Percentiles rank a stretch among this genome's conserved stretches.
Conservation (phyloP, 257 asterid genomes). For the Jaltomata sinuosa region DNA sequence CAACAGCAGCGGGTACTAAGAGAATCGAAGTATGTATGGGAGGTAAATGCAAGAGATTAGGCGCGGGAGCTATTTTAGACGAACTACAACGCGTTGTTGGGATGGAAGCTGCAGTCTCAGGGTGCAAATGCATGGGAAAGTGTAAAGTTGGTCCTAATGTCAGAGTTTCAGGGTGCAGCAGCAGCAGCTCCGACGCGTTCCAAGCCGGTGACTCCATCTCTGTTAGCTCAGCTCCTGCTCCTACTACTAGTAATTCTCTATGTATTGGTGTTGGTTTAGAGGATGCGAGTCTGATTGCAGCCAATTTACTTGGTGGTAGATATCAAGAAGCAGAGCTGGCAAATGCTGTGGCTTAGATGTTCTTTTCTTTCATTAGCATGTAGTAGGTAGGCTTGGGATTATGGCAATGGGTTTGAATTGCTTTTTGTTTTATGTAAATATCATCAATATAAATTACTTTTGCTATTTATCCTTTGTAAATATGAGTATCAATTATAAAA, state of each 20-base stretch:
- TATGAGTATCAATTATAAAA: not conserved
- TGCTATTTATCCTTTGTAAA: not conserved
- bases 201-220: not conserved
- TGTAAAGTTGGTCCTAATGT: constrained; percentile 83
- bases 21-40: constrained; percentile 89
- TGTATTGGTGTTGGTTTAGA: constrained; percentile 59
- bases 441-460: not conserved
- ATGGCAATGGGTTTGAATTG: not conserved
- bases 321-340: constrained; percentile 22
- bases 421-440: not conserved
- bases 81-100: constrained; percentile 49
- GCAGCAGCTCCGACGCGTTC: not conserved
- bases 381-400: not conserved
- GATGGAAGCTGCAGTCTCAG: constrained; percentile 49
- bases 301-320: constrained; percentile 27
- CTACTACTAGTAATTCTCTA: constrained; percentile 15
- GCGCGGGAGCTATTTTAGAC: constrained; percentile 43
- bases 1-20: not conserved
- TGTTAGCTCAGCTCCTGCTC: not conserved
- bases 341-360: constrained; percentile 3
- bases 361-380: not conserved
- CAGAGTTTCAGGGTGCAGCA: constrained; percentile 22
- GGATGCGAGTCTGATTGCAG: constrained; percentile 59
- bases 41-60: constrained; percentile 82
- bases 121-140: constrained; percentile 93